Evolutionary conservation across 495 filamentous ascomycete genomes (phyloP).

Genomic region (Evansstolkia leycettana): DNA sequence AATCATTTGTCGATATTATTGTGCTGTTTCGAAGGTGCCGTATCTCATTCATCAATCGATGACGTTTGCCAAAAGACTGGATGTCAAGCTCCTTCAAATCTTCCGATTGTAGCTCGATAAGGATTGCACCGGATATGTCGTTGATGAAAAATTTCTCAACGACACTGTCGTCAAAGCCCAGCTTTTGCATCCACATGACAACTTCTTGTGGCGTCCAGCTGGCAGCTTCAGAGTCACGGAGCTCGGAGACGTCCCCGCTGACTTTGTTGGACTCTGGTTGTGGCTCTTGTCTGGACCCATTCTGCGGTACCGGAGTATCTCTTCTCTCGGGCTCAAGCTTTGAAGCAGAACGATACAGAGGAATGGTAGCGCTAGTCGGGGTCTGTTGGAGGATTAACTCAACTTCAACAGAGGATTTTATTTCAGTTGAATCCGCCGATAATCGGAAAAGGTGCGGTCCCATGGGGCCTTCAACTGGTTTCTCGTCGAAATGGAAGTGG

Average conservation of each 20-base stretch:
- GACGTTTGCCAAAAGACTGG: constrained; percentile 83
- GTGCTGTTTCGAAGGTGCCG: constrained; percentile 2
- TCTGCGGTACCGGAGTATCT: constrained; percentile 16
- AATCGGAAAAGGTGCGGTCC: constrained; percentile 84
- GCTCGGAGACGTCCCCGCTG: background rate
- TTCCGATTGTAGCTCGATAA: constrained; percentile 77
- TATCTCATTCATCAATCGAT: constrained; percentile 76
- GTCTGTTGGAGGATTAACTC: constrained; percentile 54
- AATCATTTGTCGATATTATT: background rate
- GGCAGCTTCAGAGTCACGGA: constrained; percentile 13
- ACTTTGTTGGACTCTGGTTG: constrained; percentile 14
- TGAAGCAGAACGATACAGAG: background rate
- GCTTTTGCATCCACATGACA: constrained; percentile 63
- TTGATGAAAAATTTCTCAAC: constrained; percentile 79
- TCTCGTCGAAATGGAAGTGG: constrained; percentile 33
- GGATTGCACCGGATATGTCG: constrained; percentile 77
- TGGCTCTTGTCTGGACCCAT: constrained; percentile 13
- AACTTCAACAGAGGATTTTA: constrained; percentile 37
- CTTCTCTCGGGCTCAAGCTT: constrained; percentile 21
- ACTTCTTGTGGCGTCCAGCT: constrained; percentile 43
- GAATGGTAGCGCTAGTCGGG: constrained; percentile 28
- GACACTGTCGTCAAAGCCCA: constrained; percentile 55
- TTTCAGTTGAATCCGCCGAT: constrained; percentile 13
- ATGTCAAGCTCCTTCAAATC: constrained; percentile 93
- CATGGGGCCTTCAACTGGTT: constrained; percentile 45